Conservation (phyloP, 352 stramenopile species). For the Elongisporangium anandrum region DNA sequence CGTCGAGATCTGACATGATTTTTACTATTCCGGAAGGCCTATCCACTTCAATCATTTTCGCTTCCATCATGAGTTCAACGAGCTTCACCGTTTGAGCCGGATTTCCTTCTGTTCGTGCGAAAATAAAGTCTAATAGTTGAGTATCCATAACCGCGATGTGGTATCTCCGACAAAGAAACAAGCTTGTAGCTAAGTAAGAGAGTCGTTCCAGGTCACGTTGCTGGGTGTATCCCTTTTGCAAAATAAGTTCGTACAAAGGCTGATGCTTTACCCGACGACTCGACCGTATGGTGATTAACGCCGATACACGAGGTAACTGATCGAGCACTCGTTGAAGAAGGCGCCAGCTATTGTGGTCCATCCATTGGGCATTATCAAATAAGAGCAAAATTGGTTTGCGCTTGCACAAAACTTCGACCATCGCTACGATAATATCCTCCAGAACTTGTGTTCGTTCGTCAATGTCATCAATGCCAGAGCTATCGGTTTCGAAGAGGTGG, state of each 20-base stretch:
- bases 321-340: slow-evolving; percentile 54
- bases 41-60: slow-evolving; percentile 62
- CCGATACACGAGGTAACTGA: slow-evolving; percentile 41
- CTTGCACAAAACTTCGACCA: slow-evolving; percentile 43
- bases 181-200: slow-evolving; percentile 56
- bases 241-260: slow-evolving; percentile 21
- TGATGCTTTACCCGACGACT: neutral
- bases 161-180: slow-evolving; percentile 72
- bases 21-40: slow-evolving; percentile 32
- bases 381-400: slow-evolving; percentile 59
- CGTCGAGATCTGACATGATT: slow-evolving; percentile 66
- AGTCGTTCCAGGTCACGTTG: slow-evolving; percentile 22
- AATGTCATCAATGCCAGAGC: slow-evolving; percentile 1
- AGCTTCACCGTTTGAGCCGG: slow-evolving; percentile 62
- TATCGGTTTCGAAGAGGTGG: neutral
- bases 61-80: slow-evolving; percentile 62
- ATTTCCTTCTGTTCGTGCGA: slow-evolving; percentile 61
- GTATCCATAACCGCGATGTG: slow-evolving; percentile 83
- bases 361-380: slow-evolving; percentile 77
- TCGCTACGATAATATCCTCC: slow-evolving; percentile 45
- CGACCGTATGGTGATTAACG: neutral
- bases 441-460: slow-evolving; percentile 46
- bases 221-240: neutral
- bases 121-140: slow-evolving; percentile 70
- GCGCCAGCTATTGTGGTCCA: slow-evolving; percentile 57